Evolutionary conservation across 2,329 filamentous ascomycete species (phyloP), one percentile per base, ranked within the genome.

Genomic region (Monosporascus ibericus): DNA sequence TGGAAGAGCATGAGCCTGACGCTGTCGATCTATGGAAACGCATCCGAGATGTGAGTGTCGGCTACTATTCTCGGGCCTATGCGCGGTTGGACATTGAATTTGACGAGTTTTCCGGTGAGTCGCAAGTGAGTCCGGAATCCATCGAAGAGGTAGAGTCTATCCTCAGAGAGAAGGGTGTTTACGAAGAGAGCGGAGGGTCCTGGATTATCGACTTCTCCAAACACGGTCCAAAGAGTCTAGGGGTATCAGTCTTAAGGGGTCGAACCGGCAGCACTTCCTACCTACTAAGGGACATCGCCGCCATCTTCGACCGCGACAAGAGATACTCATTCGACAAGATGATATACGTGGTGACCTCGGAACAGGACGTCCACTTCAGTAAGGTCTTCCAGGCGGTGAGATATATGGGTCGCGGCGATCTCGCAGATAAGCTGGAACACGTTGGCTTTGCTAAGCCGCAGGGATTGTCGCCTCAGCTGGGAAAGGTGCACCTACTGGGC

Each of bases 181-280:
- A 80, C 24, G 82, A 87, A 66, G 50, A 53, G 38, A 57, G 52
- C 24, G 82, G 88, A 11, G 86, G 81, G 1, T 84, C 86, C 0
- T 78, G 81, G 57, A 80, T 87, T 57, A 82, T 89, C 48, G 84
- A 90, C 67, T 82, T 90, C 53, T 75, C 78, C 36, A 87, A 88
- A 64, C 82, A 89, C 63, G 76, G 78, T 6, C 76, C 77, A 2
- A 88, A 85, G 66, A 86, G 85, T 48, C 76, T 88, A 1, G 86
- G 85, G 18, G 84, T 82, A 58, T 84, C 84, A 0, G 77, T 88
- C 37, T 74, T 89, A 47, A 76, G 86, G 58, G 84, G 83, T 64
- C 81, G 84, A 8, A 65, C 63, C 54, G 86, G 86, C 37, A 87
- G 82, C 2, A 81, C 81, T 11, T 76, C 85, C 1, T 89, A 89